Percentiles rank a stretch among this genome's conserved stretches.
phyloP scores from a whole-genome alignment of 2,329 filamentous ascomycete species.

The Aquanectria penicillioides region DNA sequence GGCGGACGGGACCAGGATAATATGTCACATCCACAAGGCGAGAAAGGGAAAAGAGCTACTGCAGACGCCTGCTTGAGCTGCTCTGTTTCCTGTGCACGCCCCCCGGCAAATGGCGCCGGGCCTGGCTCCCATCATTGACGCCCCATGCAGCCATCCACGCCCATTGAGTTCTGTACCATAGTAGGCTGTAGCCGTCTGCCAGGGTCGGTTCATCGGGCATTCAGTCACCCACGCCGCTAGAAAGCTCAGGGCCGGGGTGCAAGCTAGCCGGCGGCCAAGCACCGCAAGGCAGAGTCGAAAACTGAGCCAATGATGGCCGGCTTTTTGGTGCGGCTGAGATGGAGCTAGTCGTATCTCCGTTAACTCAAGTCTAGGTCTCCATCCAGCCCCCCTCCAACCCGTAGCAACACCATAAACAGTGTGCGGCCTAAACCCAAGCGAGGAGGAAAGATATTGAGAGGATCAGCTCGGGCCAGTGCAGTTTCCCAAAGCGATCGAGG shows the following conservation, averaged over 20 bases:
- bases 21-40: constrained; percentile 1
- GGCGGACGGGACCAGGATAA: constrained; percentile 16
- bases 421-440: constrained; percentile 4
- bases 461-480: no score
- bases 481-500: neutral
- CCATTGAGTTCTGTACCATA: neutral
- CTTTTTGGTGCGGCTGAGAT: constrained; percentile 37
- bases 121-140: constrained; percentile 3
- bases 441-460: constrained; percentile 2
- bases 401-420: neutral
- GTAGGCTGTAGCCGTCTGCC: neutral
- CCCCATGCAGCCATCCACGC: neutral
- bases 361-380: constrained; percentile 5
- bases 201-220: constrained; percentile 29
- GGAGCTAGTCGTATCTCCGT: constrained; percentile 26
- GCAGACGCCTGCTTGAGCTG: neutral
- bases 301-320: constrained; percentile 29
- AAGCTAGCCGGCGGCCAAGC: constrained; percentile 19
- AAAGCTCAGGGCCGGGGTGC: constrained; percentile 30
- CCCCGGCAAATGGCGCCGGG: constrained; percentile 16
- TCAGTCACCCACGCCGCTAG: constrained; percentile 30
- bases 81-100: constrained; percentile 6
- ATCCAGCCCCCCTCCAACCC: neutral
- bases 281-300: constrained; percentile 35
- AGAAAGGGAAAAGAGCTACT: constrained; percentile 9